Percentiles rank a stretch among this genome's conserved stretches.
Conservation (phyloP, 140 eudicot species). For the Anethum foeniculum region DNA sequence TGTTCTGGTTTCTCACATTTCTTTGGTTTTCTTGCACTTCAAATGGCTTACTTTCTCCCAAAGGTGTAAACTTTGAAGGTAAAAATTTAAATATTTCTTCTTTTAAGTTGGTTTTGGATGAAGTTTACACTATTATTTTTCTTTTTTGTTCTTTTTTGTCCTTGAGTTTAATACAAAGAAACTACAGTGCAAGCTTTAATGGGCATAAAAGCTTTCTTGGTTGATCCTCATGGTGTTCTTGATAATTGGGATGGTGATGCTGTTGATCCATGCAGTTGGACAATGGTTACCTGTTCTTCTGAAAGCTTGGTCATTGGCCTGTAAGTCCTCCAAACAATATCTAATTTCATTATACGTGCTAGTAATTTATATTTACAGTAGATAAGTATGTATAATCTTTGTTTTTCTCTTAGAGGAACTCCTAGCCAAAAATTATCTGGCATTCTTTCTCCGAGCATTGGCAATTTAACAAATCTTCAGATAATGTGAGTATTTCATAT, state of each 20-base stretch:
- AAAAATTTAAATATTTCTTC: slow-evolving; percentile 9
- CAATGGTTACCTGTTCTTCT: slow-evolving; percentile 86
- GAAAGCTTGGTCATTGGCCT: slow-evolving; percentile 77
- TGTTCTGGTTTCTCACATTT: slow-evolving; percentile 33
- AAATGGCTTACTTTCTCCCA: slow-evolving; percentile 68
- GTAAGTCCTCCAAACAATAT: slow-evolving; percentile 35
- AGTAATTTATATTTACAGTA: neutral
- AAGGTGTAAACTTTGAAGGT: slow-evolving; percentile 99
- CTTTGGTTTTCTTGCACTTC: slow-evolving; percentile 34
- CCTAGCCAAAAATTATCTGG: slow-evolving; percentile 91
- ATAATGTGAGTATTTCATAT: slow-evolving; percentile 45
- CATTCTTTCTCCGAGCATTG: slow-evolving; percentile 74
- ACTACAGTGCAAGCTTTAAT: slow-evolving; percentile 84
- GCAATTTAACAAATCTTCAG: slow-evolving; percentile 81
- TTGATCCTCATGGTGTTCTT: slow-evolving; percentile 90
- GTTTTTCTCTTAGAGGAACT: slow-evolving; percentile 51
- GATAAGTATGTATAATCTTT: neutral
- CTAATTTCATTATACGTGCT: neutral
- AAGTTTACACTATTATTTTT: slow-evolving; percentile 10
- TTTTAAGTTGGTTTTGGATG: too few relatives aligned
- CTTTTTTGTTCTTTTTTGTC: neutral
- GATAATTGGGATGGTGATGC: slow-evolving; percentile 94
- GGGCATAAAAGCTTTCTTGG: slow-evolving; percentile 63
- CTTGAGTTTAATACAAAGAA: neutral
- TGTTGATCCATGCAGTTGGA: slow-evolving; percentile 98